Evolutionary conservation across 768 basidiomycete genomes (phyloP), one percentile per base, ranked within the genome.

Genomic region (Phaeotremella skinneri): DNA sequence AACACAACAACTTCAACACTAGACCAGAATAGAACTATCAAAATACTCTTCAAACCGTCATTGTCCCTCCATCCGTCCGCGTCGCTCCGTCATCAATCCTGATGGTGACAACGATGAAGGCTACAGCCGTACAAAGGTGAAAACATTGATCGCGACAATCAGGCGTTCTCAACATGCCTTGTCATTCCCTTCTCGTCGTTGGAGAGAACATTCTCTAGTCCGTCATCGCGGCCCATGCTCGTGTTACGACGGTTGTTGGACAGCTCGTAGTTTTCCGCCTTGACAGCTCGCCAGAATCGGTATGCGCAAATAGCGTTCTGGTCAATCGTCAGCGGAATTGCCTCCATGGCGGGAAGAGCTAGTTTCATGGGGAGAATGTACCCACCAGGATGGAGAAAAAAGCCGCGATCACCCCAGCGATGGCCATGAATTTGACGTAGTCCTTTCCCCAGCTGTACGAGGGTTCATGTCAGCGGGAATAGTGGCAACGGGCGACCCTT

Each of bases 341-440:
- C 49, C 9, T 51, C 27, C 11, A 4, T 9, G 14, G 11, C 9
- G 37, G 37, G 9, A n/a, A n/a, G n/a, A n/a, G n/a, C n/a, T n/a
- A n/a, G n/a, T n/a, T 39, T 39, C 37, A 39, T 39, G 37, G 11
- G 37, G 20, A 45, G 13, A 45, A n/a, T n/a, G n/a, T 29, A 49
- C 52, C 42, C 37, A 54, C 52, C 7, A 54, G 21, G 21, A 25
- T 26, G n/a, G 52, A 34, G 39, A 54, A 54, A 23, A 54, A 23
- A 13, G 52, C 39, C 4, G 52, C 20, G 32, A 39, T 21, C 3
- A 54, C 3, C 20, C 37, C 16, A 7, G 42, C 25, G 52, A 54
- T 54, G 5, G 52, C 52, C 52, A 54, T 54, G 52, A 54, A 54
- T 39, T 54, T 54, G 52, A 54, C 52, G 34, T 54, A 54, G 39